These are phyloP conservation scores for Pseudoperonospora humuli DNA, from an alignment of 352 stramenopile genomes.

Conservation along the genomic window DNA sequence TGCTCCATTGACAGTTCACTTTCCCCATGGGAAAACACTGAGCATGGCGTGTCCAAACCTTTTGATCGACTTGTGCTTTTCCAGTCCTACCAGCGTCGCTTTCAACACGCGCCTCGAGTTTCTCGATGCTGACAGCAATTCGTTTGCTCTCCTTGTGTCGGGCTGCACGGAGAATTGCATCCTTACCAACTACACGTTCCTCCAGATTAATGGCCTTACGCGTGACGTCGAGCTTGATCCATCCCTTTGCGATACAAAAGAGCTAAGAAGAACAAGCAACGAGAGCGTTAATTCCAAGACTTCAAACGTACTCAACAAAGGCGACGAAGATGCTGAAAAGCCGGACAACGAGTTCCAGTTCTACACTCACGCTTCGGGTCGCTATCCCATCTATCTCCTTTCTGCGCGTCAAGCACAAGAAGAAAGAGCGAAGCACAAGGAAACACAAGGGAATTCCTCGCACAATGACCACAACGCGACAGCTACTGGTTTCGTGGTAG, in stretches of 20 bases:
- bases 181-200: constrained; percentile 86
- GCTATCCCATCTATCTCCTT: constrained; percentile 58
- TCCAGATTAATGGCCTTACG: constrained; percentile 35
- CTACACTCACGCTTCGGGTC: constrained; percentile 41
- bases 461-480: constrained; percentile 7
- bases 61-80: constrained; percentile 81
- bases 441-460: constrained; percentile 1
- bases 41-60: constrained; percentile 75
- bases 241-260: constrained; percentile 2
- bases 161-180: constrained; percentile 90
- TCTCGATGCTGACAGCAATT: constrained; percentile 86
- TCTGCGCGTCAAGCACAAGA: constrained; percentile 32
- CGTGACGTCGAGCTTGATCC: not conserved
- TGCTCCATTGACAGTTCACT: constrained; percentile 77
- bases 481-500: constrained; percentile 35
- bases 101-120: constrained; percentile 91
- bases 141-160: constrained; percentile 75
- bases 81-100: constrained; percentile 75
- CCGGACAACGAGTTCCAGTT: constrained; percentile 19
- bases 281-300: too few relatives aligned
- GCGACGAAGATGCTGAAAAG: not conserved
- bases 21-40: constrained; percentile 85
- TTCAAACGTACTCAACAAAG: constrained; percentile 2
- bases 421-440: constrained; percentile 30
- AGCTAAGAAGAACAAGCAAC: constrained; percentile 7